Evolutionary conservation across 805 yeast genomes (phyloP).

Genomic region (Ascoidea rubescens): DNA sequence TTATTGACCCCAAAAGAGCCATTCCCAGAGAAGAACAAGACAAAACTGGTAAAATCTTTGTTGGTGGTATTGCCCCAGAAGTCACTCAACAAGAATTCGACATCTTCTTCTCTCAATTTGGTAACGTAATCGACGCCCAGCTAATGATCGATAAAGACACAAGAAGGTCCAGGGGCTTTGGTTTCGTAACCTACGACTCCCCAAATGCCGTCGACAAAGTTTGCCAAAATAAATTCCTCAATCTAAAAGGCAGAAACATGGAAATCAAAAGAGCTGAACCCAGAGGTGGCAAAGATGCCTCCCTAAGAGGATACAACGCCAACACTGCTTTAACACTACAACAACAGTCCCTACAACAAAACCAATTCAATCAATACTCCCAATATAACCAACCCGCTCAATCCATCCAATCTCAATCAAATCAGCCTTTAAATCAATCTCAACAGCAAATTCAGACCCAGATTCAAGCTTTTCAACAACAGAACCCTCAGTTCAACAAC

Average conservation of each 20-base stretch:
- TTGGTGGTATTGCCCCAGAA: conserved; percentile 92
- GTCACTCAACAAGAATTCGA: conserved; percentile 86
- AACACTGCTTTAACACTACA: conserved; percentile 5
- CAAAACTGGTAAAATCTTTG: conserved; percentile 90
- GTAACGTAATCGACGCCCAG: conserved; percentile 88
- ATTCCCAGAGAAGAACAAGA: conserved; percentile 97
- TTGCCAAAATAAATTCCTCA: conserved; percentile 66
- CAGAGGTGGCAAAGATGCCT: conserved; percentile 44
- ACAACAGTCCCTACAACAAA: conserved; percentile 7
- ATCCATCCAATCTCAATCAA: conserved; percentile 17
- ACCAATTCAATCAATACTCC: conserved; percentile 2
- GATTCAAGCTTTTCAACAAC: conserved; percentile 1
- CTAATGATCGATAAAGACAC: conserved; percentile 95
- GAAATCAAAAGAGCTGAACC: conserved; percentile 81
- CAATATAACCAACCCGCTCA: conserved; percentile 10
- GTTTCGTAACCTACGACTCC: conserved; percentile 89
- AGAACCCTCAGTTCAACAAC: no score
- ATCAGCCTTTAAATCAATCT: conserved; percentile 5
- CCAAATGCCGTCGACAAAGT: conserved; percentile 90
- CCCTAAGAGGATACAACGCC: conserved; percentile 8
- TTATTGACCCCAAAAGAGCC: conserved; percentile 95
- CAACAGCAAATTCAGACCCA: conserved; percentile 9
- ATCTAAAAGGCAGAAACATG: conserved; percentile 75
- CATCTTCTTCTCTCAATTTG: conserved; percentile 75
- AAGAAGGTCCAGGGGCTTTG: conserved; percentile 94